Evolutionary conservation across 768 basidiomycete species (phyloP).

Genomic region (Russula griseocarnosa): DNA sequence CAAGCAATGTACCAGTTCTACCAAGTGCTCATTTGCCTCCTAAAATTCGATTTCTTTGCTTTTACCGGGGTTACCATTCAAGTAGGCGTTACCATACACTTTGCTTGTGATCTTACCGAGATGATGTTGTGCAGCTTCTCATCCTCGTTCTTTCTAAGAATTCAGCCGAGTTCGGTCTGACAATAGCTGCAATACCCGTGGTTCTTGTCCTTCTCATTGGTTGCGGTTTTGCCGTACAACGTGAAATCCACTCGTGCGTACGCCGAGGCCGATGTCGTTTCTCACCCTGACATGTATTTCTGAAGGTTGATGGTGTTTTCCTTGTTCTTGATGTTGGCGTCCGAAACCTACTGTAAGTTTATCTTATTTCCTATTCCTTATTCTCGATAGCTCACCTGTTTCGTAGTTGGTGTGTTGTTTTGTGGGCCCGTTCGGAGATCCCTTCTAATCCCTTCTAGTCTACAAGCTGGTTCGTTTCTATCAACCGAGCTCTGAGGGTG

Average conservation of each 20-base stretch:
- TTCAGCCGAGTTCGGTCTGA: conserved; percentile 76
- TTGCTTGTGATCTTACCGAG: conserved; percentile 6
- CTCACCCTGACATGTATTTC: conserved; percentile 16
- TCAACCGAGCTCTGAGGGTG: conserved; percentile 47
- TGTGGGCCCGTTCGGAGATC: not conserved
- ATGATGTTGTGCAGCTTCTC: conserved; percentile 52
- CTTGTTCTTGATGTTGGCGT: conserved; percentile 72
- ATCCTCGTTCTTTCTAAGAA: conserved; percentile 64
- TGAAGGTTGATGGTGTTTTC: conserved; percentile 67
- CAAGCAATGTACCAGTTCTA: conserved; percentile 86
- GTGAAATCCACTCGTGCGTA: conserved; percentile 73
- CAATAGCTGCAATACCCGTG: conserved; percentile 78
- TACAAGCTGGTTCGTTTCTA: conserved; percentile 87
- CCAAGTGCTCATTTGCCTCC: conserved; percentile 80
- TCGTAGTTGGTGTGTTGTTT: conserved; percentile 16
- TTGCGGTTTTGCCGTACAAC: conserved; percentile 67
- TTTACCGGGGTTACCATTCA: conserved; percentile 88
- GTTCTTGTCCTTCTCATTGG: conserved; percentile 62
- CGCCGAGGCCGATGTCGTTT: not conserved
- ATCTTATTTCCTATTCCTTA: not conserved
- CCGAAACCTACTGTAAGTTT: conserved; percentile 68
- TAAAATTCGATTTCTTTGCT: conserved; percentile 89
- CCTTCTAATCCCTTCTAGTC: conserved; percentile 40
- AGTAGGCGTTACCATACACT: conserved; percentile 38
- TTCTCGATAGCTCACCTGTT: conserved; percentile 1